Evolutionary conservation across 1,284 basidiomycete species (phyloP).

Genomic region (Exobasidium rhododendri): DNA sequence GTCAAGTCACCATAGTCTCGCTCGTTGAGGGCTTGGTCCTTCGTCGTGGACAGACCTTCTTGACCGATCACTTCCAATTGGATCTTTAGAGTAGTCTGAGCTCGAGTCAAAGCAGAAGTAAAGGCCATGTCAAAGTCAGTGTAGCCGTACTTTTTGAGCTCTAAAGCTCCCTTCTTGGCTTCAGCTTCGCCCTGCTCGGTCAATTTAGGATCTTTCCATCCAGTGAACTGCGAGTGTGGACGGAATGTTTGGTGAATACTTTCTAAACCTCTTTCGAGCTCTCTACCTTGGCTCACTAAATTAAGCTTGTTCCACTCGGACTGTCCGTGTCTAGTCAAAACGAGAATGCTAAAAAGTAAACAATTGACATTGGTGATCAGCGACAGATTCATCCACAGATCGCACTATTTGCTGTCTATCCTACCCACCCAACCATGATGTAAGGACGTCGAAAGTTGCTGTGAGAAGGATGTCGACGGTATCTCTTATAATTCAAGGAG

Average conservation of each 20-base stretch:
- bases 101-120: constrained; percentile 57
- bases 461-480: too few species aligned
- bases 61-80: constrained; percentile 56
- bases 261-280: constrained; percentile 11
- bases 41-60: constrained; percentile 51
- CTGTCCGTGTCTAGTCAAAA: constrained; percentile 54
- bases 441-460: too few species aligned
- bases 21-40: constrained; percentile 58
- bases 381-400: too few species aligned
- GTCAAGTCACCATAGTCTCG: constrained; percentile 57
- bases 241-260: background rate
- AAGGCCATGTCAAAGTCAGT: constrained; percentile 52
- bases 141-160: constrained; percentile 52
- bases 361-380: too few species aligned
- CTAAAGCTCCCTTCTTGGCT: constrained; percentile 50
- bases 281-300: too few species aligned
- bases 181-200: constrained; percentile 52
- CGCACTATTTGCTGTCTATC: too few species aligned
- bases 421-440: too few species aligned
- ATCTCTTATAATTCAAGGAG: too few species aligned
- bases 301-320: constrained; percentile 56
- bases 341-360: constrained; percentile 40
- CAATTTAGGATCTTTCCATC: constrained; percentile 55
- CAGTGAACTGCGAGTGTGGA: constrained; percentile 40
- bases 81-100: constrained; percentile 57